These are phyloP conservation scores for Chlamydomonas sphaeroides DNA, from an alignment of 139 green algal genomes.

Conservation along the genomic window DNA sequence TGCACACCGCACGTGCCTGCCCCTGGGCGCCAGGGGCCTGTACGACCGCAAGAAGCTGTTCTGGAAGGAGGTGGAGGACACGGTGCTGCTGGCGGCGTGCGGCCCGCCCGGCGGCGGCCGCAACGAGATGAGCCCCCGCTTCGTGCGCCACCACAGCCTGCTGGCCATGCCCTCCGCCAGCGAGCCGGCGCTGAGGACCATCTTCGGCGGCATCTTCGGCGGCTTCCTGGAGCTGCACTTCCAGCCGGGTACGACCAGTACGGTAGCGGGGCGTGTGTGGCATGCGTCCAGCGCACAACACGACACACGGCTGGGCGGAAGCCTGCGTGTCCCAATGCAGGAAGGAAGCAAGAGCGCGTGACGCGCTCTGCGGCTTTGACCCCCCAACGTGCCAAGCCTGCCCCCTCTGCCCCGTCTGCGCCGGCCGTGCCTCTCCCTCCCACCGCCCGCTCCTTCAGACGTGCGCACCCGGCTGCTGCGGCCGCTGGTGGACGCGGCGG, in stretches of 20 bases:
- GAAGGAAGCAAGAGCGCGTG: too few relatives aligned
- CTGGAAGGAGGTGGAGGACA: conserved; percentile 87
- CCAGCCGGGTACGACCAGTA: conserved; percentile 49
- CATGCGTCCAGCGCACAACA: too few relatives aligned
- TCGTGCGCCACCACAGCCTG: conserved; percentile 81
- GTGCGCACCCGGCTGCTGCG: conserved; percentile 50
- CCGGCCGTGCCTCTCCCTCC: too few relatives aligned
- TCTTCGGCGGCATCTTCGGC: conserved; percentile 75
- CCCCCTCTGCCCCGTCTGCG: neutral
- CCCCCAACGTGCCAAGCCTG: too few relatives aligned
- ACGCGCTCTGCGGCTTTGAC: too few relatives aligned
- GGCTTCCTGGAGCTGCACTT: conserved; percentile 75
- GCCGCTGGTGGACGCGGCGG: conserved; percentile 68
- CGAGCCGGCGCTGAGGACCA: conserved; percentile 67
- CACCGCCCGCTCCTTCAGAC: too few relatives aligned
- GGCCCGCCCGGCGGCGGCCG: conserved; percentile 80
- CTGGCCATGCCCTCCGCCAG: conserved; percentile 70
- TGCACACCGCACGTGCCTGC: too few relatives aligned
- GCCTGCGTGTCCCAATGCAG: too few relatives aligned
- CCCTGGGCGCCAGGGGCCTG: conserved; percentile 74
- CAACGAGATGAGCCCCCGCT: conserved; percentile 61
- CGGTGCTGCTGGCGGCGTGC: conserved; percentile 70
- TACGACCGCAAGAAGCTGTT: conserved; percentile 89
- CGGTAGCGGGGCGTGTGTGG: too few relatives aligned
- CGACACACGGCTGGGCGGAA: too few relatives aligned